Evolutionary conservation across 2,329 filamentous ascomycete species (phyloP).

Genomic region (Huntiella savannae): DNA sequence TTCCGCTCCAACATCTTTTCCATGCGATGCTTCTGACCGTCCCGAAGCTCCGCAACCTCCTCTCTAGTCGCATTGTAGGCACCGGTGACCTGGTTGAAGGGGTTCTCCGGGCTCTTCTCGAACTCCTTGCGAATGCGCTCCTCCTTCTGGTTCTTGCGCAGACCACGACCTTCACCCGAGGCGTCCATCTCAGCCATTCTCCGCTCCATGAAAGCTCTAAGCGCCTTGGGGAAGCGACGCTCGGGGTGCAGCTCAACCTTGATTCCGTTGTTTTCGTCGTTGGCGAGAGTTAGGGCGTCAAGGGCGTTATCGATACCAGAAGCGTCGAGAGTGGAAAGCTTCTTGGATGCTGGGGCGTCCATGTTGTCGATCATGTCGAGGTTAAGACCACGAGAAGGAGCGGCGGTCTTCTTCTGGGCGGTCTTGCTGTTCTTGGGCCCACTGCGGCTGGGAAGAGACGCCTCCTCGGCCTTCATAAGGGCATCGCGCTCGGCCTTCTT

Average conservation of each 20-base stretch:
- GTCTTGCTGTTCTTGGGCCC: constrained; percentile 52
- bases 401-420: constrained; percentile 32
- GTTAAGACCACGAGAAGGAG: constrained; percentile 42
- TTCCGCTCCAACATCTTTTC: constrained; percentile 44
- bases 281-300: constrained; percentile 57
- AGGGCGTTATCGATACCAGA: constrained; percentile 85
- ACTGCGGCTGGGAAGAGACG: constrained; percentile 34
- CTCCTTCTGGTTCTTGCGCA: constrained; percentile 69
- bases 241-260: constrained; percentile 78
- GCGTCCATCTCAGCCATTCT: constrained; percentile 69
- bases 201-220: constrained; percentile 61
- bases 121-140: constrained; percentile 81
- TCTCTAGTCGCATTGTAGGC: constrained; percentile 61
- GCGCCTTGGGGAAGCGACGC: constrained; percentile 70
- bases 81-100: constrained; percentile 70
- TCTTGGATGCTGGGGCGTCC: constrained; percentile 32
- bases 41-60: constrained; percentile 48
- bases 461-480: constrained; percentile 66
- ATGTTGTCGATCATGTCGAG: constrained; percentile 59
- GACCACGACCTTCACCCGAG: constrained; percentile 51
- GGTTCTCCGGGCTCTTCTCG: constrained; percentile 84
- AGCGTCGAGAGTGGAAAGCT: constrained; percentile 49
- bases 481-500: constrained; percentile 91
- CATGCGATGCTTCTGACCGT: constrained; percentile 51
- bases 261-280: constrained; percentile 28